phyloP scores from a whole-genome alignment of 1,139 yeast species.

The Arxiozyma slooffiae region DNA sequence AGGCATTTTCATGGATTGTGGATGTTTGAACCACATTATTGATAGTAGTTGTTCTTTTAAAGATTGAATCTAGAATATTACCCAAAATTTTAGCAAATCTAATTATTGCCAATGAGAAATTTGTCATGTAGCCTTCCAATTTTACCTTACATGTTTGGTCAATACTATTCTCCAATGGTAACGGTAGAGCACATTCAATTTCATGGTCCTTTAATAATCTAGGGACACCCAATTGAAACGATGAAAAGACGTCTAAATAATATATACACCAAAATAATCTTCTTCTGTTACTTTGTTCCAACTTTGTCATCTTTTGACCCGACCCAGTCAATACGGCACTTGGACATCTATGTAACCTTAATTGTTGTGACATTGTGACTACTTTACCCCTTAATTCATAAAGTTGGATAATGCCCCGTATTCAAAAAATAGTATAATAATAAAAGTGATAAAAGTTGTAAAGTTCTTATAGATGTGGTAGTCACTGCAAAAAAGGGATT shows the following conservation, averaged over 20 bases:
- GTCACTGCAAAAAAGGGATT: constrained; percentile 38
- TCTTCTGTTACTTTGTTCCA: constrained; percentile 75
- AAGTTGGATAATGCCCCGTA: constrained; percentile 62
- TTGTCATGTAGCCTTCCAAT: constrained; percentile 60
- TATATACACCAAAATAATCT: constrained; percentile 79
- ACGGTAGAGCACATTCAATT: constrained; percentile 75
- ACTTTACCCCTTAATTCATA: constrained; percentile 70
- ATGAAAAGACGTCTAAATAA: constrained; percentile 64
- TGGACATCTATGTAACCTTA: constrained; percentile 79
- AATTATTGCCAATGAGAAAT: constrained; percentile 54
- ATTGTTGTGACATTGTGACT: constrained; percentile 75
- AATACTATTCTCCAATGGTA: background rate
- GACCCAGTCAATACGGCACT: constrained; percentile 60
- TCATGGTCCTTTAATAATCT: constrained; percentile 68
- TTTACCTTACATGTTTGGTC: constrained; percentile 8
- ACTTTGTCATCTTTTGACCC: constrained; percentile 46
- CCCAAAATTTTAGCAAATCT: constrained; percentile 68
- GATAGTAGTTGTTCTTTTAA: constrained; percentile 41
- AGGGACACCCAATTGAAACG: constrained; percentile 75
- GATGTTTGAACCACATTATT: constrained; percentile 32
- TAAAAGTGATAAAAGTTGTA: constrained; percentile 62
- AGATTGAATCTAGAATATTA: constrained; percentile 56
- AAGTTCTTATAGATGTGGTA: constrained; percentile 55
- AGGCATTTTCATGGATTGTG: constrained; percentile 51
- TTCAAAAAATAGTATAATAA: constrained; percentile 61